phyloP scores from a whole-genome alignment of 495 filamentous ascomycete genomes.

The Tricharina praecox region DNA sequence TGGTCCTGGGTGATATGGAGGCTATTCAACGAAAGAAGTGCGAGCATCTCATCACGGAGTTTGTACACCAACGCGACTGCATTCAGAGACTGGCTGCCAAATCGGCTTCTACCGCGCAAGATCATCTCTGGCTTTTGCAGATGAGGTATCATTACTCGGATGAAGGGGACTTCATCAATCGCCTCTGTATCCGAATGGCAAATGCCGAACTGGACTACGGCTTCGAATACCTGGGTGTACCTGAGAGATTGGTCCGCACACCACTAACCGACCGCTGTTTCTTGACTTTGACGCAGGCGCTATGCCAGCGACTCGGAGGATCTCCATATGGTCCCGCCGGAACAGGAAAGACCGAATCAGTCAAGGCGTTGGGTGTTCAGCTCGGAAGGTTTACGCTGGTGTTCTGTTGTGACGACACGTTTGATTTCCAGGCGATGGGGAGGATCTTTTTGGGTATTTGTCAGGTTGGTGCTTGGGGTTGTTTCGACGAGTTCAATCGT shows the following conservation, averaged over 20 bases:
- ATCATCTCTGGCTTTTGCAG: conserved; percentile 88
- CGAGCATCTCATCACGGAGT: conserved; percentile 96
- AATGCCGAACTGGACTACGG: conserved; percentile 91
- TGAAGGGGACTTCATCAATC: conserved; percentile 64
- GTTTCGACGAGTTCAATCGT: conserved; percentile 99
- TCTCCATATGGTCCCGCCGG: conserved; percentile 95
- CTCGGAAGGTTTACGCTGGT: conserved; percentile 94
- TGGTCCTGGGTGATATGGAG: conserved; percentile 81
- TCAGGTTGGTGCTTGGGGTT: conserved; percentile 97
- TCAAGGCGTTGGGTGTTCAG: conserved; percentile 92
- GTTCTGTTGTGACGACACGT: conserved; percentile 97
- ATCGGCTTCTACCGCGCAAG: conserved; percentile 57
- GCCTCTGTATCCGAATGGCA: conserved; percentile 86
- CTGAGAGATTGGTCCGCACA: conserved; percentile 86
- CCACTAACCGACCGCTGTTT: conserved; percentile 96
- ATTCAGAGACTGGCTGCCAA: conserved; percentile 65
- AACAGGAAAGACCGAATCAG: conserved; percentile 98
- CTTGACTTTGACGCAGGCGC: conserved; percentile 85
- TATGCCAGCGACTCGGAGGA: conserved; percentile 85
- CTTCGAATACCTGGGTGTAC: conserved; percentile 93
- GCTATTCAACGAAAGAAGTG: conserved; percentile 81
- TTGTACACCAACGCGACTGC: conserved; percentile 86
- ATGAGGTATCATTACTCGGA: conserved; percentile 87
- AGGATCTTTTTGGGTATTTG: conserved; percentile 98
- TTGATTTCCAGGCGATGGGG: conserved; percentile 99